Conservation (phyloP, 129 eudicot genomes). For the sunflower (Helianthus annuus) region DNA sequence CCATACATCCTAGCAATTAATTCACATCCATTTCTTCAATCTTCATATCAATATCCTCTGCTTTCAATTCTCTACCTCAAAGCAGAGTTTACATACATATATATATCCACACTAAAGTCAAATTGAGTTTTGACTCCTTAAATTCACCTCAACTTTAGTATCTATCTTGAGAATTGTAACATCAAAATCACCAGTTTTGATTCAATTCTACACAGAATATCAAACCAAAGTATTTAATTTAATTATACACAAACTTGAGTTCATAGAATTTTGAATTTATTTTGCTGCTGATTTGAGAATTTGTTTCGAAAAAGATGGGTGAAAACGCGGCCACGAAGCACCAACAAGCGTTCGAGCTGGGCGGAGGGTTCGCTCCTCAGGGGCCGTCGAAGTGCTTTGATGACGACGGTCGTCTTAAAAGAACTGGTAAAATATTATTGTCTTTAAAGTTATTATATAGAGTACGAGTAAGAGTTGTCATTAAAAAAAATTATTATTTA, state of each 20-base stretch:
- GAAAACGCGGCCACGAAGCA: constrained; percentile 28
- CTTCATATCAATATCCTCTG: neutral
- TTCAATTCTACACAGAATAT: neutral
- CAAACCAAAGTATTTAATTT: neutral
- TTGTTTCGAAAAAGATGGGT: constrained; percentile 38
- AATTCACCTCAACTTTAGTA: neutral
- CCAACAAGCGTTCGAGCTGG: constrained; percentile 50
- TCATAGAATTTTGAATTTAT: constrained; percentile 1
- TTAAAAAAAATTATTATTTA: neutral
- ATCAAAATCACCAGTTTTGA: neutral
- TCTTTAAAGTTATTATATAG: too few relatives aligned
- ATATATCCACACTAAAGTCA: neutral
- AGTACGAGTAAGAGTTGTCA: too few relatives aligned
- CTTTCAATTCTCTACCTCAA: constrained; percentile 2
- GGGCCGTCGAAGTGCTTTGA: constrained; percentile 55
- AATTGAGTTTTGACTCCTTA: neutral
- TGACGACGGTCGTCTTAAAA: constrained; percentile 70
- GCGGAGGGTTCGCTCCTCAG: constrained; percentile 44
- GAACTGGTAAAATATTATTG: constrained; percentile 47
- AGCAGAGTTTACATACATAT: neutral
- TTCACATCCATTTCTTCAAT: constrained; percentile 14
- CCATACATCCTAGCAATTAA: neutral
- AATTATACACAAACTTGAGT: neutral
- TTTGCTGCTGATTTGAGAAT: neutral
- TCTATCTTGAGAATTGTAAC: neutral